phyloP scores from a whole-genome alignment of 2,329 filamentous ascomycete species.

The Trichophyton schoenleinii region DNA sequence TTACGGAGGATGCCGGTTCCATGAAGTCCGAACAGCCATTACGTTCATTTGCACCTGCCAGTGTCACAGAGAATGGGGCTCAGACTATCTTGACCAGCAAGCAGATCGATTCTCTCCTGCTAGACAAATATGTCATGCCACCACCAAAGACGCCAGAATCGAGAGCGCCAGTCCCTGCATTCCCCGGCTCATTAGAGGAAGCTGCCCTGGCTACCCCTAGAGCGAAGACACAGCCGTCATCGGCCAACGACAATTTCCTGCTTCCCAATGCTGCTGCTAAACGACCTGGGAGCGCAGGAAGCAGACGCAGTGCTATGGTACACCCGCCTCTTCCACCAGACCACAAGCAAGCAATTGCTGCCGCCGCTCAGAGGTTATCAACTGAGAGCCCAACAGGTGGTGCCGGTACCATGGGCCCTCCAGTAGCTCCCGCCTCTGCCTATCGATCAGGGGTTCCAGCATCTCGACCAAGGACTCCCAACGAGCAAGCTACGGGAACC shows the following conservation, averaged over 20 bases:
- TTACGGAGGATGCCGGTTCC: neutral
- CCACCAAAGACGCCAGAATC: conserved; percentile 14
- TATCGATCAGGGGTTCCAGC: conserved; percentile 39
- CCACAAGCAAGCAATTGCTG: conserved; percentile 73
- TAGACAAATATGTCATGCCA: conserved; percentile 34
- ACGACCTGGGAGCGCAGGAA: conserved; percentile 62
- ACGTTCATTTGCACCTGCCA: conserved; percentile 18
- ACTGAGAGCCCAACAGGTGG: conserved; percentile 27
- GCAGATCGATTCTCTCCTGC: conserved; percentile 64
- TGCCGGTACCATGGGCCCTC: conserved; percentile 61
- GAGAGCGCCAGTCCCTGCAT: neutral
- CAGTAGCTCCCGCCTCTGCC: conserved; percentile 68
- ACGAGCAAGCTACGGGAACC: conserved; percentile 35
- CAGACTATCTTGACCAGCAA: conserved; percentile 77
- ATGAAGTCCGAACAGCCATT: neutral
- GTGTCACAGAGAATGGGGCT: conserved; percentile 56
- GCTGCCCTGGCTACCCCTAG: conserved; percentile 30
- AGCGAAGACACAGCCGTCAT: conserved; percentile 20
- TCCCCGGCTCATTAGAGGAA: conserved; percentile 5
- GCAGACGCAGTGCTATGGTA: conserved; percentile 39
- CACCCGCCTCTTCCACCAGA: conserved; percentile 69
- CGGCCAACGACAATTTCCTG: conserved; percentile 22
- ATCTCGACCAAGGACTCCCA: conserved; percentile 50
- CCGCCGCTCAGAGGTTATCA: conserved; percentile 51
- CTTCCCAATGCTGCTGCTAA: conserved; percentile 23